Conservation (phyloP, 2,329 filamentous ascomycete genomes). For the Neofusicoccum laricinum region DNA sequence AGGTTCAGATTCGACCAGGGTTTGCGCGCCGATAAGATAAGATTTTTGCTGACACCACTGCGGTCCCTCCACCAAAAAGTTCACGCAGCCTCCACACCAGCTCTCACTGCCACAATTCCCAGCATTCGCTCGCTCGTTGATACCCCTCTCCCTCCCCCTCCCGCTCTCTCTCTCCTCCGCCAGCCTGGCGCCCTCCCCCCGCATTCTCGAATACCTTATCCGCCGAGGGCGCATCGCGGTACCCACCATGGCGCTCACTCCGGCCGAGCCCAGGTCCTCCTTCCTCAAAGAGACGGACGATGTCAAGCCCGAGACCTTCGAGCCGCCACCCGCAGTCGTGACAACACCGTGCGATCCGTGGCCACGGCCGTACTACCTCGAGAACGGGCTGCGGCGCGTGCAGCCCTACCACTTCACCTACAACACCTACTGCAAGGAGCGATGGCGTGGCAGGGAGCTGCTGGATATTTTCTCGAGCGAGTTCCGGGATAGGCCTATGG, state of each 20-base stretch:
- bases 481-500: conserved; percentile 80
- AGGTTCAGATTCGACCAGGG: neutral
- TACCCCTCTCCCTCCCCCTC: neutral
- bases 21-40: conserved; percentile 5
- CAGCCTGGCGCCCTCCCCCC: conserved; percentile 50
- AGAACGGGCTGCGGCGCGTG: conserved; percentile 79
- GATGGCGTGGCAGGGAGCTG: conserved; percentile 80
- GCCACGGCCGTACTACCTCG: conserved; percentile 74
- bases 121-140: neutral
- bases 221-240: conserved; percentile 43
- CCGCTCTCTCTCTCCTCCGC: neutral
- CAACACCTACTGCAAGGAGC: conserved; percentile 90
- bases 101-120: neutral
- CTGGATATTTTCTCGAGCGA: conserved; percentile 88
- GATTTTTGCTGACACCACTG: neutral
- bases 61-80: conserved; percentile 6
- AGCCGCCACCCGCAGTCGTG: conserved; percentile 47
- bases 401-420: conserved; percentile 90
- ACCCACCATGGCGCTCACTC: conserved; percentile 43
- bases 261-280: conserved; percentile 27
- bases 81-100: neutral
- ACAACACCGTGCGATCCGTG: conserved; percentile 57
- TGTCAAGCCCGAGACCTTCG: conserved; percentile 29
- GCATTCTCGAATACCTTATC: conserved; percentile 51
- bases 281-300: conserved; percentile 16